Conservation (phyloP, 257 asterid genomes). For the Solanum virginianum region DNA sequence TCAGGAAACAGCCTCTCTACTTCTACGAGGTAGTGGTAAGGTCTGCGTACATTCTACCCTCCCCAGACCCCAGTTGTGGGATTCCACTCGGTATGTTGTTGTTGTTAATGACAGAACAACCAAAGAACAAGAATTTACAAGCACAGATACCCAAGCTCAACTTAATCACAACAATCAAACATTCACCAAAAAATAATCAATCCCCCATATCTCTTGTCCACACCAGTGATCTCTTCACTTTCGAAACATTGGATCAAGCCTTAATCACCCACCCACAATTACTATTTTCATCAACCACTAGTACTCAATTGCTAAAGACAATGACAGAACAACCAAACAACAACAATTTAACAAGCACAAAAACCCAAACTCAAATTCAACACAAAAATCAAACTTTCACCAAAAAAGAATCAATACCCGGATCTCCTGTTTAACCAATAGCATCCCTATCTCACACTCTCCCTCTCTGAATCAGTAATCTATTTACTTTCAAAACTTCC, state of each 20-base stretch:
- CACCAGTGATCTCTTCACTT: background rate
- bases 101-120: too few species aligned
- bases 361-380: background rate
- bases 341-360: background rate
- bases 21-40: too few species aligned
- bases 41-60: too few species aligned
- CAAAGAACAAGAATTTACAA: too few species aligned
- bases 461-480: background rate
- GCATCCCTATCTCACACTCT: background rate
- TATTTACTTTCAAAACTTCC: background rate
- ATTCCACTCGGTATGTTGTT: too few species aligned
- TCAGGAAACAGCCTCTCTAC: too few species aligned
- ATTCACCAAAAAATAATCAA: background rate
- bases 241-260: background rate
- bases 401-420: background rate
- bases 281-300: background rate
- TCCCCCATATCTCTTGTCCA: too few species aligned
- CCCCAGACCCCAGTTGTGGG: too few species aligned
- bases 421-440: background rate
- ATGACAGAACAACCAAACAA: background rate
- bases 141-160: too few species aligned
- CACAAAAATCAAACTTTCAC: background rate
- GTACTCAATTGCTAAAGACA: background rate
- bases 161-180: background rate
- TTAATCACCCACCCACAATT: background rate